These are phyloP conservation scores for Suhomyces emberorum DNA, from an alignment of 805 yeast genomes.

Conservation along the genomic window DNA sequence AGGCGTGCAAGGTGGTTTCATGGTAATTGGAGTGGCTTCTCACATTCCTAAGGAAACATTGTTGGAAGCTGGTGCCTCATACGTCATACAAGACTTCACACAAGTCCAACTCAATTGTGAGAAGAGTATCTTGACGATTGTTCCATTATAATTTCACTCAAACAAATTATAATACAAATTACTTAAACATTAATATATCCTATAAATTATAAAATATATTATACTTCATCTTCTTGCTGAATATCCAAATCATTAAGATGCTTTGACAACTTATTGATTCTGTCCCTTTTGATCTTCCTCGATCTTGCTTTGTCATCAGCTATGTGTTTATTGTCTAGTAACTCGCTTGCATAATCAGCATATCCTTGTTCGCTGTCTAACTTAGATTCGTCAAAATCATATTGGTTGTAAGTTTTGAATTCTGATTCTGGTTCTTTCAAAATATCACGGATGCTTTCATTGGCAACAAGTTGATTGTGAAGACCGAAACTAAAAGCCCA, in stretches of 20 bases:
- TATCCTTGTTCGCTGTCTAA: slow-evolving; percentile 6
- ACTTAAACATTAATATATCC: no score
- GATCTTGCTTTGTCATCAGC: slow-evolving; percentile 33
- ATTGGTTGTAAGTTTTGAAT: slow-evolving; percentile 4
- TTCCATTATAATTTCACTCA: slow-evolving; percentile 4
- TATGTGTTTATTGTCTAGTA: slow-evolving; percentile 9
- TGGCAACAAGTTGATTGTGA: slow-evolving; percentile 45
- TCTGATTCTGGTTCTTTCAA: slow-evolving; percentile 28
- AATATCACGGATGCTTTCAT: slow-evolving; percentile 32
- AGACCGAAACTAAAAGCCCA: slow-evolving; percentile 53
- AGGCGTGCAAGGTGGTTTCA: slow-evolving; percentile 18
- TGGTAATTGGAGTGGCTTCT: slow-evolving; percentile 18
- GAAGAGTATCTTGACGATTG: not conserved
- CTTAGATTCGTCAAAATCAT: slow-evolving; percentile 7
- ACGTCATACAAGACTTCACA: slow-evolving; percentile 16
- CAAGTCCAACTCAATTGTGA: slow-evolving; percentile 5
- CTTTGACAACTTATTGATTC: slow-evolving; percentile 32
- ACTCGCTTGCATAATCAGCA: slow-evolving; percentile 7
- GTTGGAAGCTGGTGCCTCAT: slow-evolving; percentile 15
- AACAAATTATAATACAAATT: not conserved
- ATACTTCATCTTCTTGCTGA: slow-evolving; percentile 1
- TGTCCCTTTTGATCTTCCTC: slow-evolving; percentile 34
- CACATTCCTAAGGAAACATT: slow-evolving; percentile 14
- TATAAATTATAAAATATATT: no score
- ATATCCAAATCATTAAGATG: slow-evolving; percentile 29